phyloP scores from a whole-genome alignment of 108 stramenopile species.

The Cyclotella baltica region DNA sequence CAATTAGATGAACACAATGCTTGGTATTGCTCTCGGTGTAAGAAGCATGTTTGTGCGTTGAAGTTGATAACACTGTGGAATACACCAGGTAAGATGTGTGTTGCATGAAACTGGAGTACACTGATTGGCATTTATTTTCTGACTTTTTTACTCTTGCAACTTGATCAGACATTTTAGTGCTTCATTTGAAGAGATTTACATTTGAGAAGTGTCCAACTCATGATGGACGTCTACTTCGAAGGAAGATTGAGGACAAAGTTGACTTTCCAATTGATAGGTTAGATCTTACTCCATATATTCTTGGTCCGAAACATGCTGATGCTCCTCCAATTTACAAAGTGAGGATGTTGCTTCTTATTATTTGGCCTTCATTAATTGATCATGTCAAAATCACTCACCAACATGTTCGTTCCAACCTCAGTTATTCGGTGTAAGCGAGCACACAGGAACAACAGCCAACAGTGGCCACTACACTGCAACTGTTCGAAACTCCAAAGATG shows the following conservation, averaged over 20 bases:
- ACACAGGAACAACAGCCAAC: slow-evolving; percentile 79
- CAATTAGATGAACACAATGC: slow-evolving; percentile 87
- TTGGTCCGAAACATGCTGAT: slow-evolving; percentile 73
- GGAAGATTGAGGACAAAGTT: slow-evolving; percentile 80
- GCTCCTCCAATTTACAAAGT: slow-evolving; percentile 86
- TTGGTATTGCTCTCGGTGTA: slow-evolving; percentile 85
- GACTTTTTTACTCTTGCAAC: not conserved
- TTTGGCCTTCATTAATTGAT: not conserved
- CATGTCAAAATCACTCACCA: not conserved
- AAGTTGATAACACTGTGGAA: slow-evolving; percentile 88
- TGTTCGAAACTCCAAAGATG: slow-evolving; percentile 77
- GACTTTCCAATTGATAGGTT: slow-evolving; percentile 77
- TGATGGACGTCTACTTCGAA: slow-evolving; percentile 65
- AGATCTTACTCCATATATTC: slow-evolving; percentile 70
- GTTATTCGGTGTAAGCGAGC: slow-evolving; percentile 85
- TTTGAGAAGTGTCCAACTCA: slow-evolving; percentile 70
- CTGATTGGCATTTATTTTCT: not conserved
- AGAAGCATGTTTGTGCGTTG: slow-evolving; percentile 83
- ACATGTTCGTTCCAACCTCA: not conserved
- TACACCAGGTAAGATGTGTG: slow-evolving; percentile 52
- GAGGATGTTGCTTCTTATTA: not conserved
- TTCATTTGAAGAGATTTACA: slow-evolving; percentile 84
- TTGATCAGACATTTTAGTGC: slow-evolving; percentile 68
- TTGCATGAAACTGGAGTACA: not conserved
- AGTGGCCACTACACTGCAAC: slow-evolving; percentile 92